Base-by-base conservation (phyloP, 352 stramenopile genomes). In the Phytopythium ostracodes region DNA sequence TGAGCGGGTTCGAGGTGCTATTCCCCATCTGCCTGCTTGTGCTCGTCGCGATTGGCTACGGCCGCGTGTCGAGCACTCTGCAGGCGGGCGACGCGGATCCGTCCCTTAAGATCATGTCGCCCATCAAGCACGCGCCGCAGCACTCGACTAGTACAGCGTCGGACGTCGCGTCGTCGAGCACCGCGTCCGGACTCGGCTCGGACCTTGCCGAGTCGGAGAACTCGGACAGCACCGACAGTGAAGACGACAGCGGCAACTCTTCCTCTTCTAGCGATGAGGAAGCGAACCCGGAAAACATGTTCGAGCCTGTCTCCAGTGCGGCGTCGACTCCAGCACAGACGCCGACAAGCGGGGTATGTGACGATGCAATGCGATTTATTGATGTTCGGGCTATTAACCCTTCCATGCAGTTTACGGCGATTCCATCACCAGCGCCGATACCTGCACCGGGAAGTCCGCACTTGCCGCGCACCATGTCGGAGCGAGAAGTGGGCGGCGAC, bases 161-260 rank as follows among this genome's bases (percentile, higher is more conserved):
- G 15, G 63, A 75, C 42, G 24, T 55, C 38, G 44, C 43, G 42
- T 61, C 44, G 15, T 67, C 65, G 17, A 74, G 65, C 53, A 47
- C 52, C 18, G 61, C 75, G 14, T 84, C 76, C 17, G 83, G 80
- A 17, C 67, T 90, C 17, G 73, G 66, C 0, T 80, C 79, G 18
- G 79, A 79, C 56, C 62, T 91, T n/a, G 81, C 76, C 14, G 83
- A 92, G 60, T 90, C 80, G 6, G 83, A 89, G 61, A 88, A 89
- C 57, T 92, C 83, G 17, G 83, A 92, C 53, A 75, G 74, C 50
- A 92, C 83, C 8, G 80, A 92, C 60, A 92, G 83, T 47, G 83
- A 90, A 33, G 80, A 92, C 67, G 83, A 92, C 22, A 89, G 80
- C 59, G 77, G 73, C 49, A 86, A 86, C 65, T 89, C 79, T 46